Base-by-base conservation (phyloP, 768 basidiomycete species). In the Cubamyces lactineus region DNA sequence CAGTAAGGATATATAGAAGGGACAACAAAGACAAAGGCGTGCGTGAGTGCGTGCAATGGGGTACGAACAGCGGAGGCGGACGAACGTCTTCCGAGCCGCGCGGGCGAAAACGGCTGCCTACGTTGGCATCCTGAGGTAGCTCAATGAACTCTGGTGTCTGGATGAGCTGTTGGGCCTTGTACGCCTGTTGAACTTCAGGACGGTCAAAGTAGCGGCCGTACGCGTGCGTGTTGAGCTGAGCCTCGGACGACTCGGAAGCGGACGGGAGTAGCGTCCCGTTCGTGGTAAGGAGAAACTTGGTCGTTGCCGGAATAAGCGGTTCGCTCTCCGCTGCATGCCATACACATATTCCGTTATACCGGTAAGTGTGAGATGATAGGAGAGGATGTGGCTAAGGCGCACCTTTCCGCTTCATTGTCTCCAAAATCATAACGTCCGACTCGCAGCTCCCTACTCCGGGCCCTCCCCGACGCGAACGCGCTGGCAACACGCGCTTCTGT, bases 371-470 rank as follows among this genome's bases (percentile, higher is more conserved):
- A 24, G 12, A 12, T 40, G 34, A 26, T 30, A 34, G 49, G 34
- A 30, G 19, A 16, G 43, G 57, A 48, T n/a, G 50, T 15, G 42
- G 17, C 54, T 42, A 28, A 17, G 50, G 53, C 40, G 70, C 72
- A 94, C 94, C 77, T 80, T 86, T 87, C 74, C 85, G 84, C 76
- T 86, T 85, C 69, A 89, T 82, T 64, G 87, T 89, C 67, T 94
- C 92, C 65, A 94, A 74, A 72, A 96, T 91, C 85, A 92, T 87
- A 57, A 86, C 68, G 78, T 96, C 94, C 17, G 87, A 80, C 72
- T 92, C 90, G 71, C 87, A 86, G 62, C 77, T 88, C 58, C 93
- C 91, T 53, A 91, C 84, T 39, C 91, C 91, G 28, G 89, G 88
- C 16, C 91, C 91, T 57, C 91, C 88, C 58, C 93, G 84, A 67